Base-by-base conservation (phyloP, 768 basidiomycete species). In the Termitomyces sp. region DNA sequence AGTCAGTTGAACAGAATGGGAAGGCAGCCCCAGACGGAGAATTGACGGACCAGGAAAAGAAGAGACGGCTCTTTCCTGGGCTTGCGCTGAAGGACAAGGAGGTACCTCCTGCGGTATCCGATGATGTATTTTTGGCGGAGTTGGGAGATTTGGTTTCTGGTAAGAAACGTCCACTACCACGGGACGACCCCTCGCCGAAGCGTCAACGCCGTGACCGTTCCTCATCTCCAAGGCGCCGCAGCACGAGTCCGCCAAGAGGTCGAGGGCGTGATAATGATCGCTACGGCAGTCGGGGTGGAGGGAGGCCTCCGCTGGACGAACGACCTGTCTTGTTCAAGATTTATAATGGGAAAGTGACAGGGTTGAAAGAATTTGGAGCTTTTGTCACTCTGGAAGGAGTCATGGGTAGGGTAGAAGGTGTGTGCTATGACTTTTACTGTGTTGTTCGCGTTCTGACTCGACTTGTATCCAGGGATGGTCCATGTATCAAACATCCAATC, bases 301-400 rank as follows among this genome's bases (percentile, higher is more conserved):
- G 70, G 48, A 72, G 68, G 59, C 48, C 59, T 31, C 54, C 63
- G 41, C 48, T 88, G 35, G 96, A 99, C 66, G 91, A 95, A 40
- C 78, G 78, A 46, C 94, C 97, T 0, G 74, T 98, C 3, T 68
- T 97, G 41, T 98, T 86, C 83, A 98, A 98, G 77, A 93, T 98
- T 31, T 99, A 98, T 70, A 78, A 80, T 50, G 97, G 96, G 7
- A 86, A 83, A 58, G 86, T 98, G 25, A 79, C 88, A 1, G 85
- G 89, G 12, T 62, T 97, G 62, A 93, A 91, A 71, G 97, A 99
- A 56, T 99, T 98, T 67, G 97, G 97, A 50, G 95, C 93, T 0
- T 99, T 99, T 64, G 88, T 97, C 38, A 81, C 82, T 31, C 70
- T 99, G 6, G 95, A 99, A 58, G 96, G 96, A 27, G 73, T 98